These are phyloP conservation scores for Phialophora expanda DNA, from an alignment of 2,329 filamentous ascomycete species.

Conservation along the genomic window DNA sequence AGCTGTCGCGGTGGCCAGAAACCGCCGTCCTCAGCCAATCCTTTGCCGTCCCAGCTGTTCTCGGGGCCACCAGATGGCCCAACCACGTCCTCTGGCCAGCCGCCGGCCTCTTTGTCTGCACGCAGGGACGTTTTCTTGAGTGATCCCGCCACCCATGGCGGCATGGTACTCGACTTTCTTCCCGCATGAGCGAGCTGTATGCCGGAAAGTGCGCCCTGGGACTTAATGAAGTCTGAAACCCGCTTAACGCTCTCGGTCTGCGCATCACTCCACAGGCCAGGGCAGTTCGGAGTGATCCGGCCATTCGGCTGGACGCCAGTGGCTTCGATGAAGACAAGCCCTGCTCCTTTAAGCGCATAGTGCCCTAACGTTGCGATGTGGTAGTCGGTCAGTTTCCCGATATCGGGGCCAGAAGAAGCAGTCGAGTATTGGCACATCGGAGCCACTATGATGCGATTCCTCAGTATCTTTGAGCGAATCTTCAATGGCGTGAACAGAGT, in stretches of 20 bases:
- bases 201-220: conserved; percentile 74
- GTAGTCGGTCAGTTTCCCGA: conserved; percentile 52
- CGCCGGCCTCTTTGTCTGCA: conserved; percentile 32
- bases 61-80: conserved; percentile 37
- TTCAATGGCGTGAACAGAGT: conserved; percentile 52
- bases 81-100: conserved; percentile 39
- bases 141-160: conserved; percentile 52
- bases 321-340: conserved; percentile 68
- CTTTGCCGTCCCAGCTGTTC: conserved; percentile 38
- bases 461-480: conserved; percentile 59
- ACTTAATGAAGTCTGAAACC: conserved; percentile 79
- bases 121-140: conserved; percentile 37
- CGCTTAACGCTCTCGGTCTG: conserved; percentile 54
- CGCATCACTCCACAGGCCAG: conserved; percentile 45
- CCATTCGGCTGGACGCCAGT: conserved; percentile 76
- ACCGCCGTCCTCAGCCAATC: conserved; percentile 34
- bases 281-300: conserved; percentile 67
- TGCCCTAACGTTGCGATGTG: conserved; percentile 49
- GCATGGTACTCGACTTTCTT: conserved; percentile 63
- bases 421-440: conserved; percentile 64
- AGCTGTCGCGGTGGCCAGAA: conserved; percentile 39
- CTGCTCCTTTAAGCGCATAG: conserved; percentile 39
- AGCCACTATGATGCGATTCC: conserved; percentile 61
- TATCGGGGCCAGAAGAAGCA: conserved; percentile 40
- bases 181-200: conserved; percentile 86